These are phyloP conservation scores for Mariannaea sp. DNA, from an alignment of 2,329 filamentous ascomycete species.

Conservation along the genomic window DNA sequence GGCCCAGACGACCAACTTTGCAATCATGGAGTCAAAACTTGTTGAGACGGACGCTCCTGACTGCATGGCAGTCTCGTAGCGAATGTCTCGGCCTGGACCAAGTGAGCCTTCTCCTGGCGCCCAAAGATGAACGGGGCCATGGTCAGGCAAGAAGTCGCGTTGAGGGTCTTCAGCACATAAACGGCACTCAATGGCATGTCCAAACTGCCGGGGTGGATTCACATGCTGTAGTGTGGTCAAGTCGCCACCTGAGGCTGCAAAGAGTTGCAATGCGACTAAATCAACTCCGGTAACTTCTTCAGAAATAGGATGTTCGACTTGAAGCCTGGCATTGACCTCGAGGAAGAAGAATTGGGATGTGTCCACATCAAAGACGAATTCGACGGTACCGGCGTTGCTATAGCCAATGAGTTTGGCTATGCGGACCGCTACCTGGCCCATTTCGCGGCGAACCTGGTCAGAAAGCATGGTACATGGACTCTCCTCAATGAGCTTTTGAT, in stretches of 20 bases:
- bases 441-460: conserved; percentile 35
- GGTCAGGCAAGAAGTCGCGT: conserved; percentile 44
- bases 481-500: conserved; percentile 55
- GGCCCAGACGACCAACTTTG: conserved; percentile 52
- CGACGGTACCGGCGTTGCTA: conserved; percentile 47
- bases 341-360: conserved; percentile 47
- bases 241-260: conserved; percentile 11
- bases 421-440: conserved; percentile 40
- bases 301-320: conserved; percentile 49
- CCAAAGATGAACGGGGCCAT: conserved; percentile 45
- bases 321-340: conserved; percentile 51
- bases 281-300: conserved; percentile 20
- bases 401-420: conserved; percentile 42
- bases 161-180: conserved; percentile 50
- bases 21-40: conserved; percentile 53
- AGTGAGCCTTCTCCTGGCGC: conserved; percentile 18
- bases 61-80: conserved; percentile 49
- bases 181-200: conserved; percentile 51
- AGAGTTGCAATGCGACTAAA: conserved; percentile 20
- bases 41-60: conserved; percentile 47
- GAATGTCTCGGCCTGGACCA: conserved; percentile 34
- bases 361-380: conserved; percentile 45
- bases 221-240: conserved; percentile 5
- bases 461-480: conserved; percentile 23
- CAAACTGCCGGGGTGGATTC: conserved; percentile 31